Evolutionary conservation across 768 basidiomycete genomes (phyloP).

Genomic region (Pleurotus djamor): DNA sequence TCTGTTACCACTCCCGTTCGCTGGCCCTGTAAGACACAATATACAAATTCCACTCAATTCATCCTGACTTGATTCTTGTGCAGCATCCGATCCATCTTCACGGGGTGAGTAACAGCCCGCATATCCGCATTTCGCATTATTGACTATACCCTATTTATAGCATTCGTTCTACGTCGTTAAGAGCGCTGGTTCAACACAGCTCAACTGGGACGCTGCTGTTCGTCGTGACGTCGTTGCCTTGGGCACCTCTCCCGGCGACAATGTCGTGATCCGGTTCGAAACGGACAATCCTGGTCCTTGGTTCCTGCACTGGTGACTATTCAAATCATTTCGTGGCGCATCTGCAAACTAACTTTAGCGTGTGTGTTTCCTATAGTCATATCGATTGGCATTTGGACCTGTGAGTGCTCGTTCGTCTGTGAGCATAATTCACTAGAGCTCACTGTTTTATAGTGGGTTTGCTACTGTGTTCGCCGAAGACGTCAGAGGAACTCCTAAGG

Average conservation of each 20-base stretch:
- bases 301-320: slow-evolving; percentile 34
- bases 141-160: slow-evolving; percentile 12
- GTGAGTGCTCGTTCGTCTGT: not conserved
- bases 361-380: not conserved
- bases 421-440: not conserved
- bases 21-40: slow-evolving; percentile 27
- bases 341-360: not conserved
- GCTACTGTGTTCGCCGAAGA: not conserved
- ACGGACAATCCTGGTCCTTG: slow-evolving; percentile 54
- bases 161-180: slow-evolving; percentile 38
- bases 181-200: slow-evolving; percentile 29
- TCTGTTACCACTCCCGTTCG: slow-evolving; percentile 34
- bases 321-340: not conserved
- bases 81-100: slow-evolving; percentile 7
- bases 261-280: slow-evolving; percentile 44
- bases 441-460: not conserved
- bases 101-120: slow-evolving; percentile 16
- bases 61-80: not conserved
- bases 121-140: not conserved
- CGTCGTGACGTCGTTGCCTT: slow-evolving; percentile 30
- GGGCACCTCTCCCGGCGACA: slow-evolving; percentile 25
- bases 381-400: not conserved
- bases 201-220: slow-evolving; percentile 38
- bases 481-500: not conserved
- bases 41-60: not conserved